Evolutionary conservation across 768 basidiomycete genomes (phyloP).

Genomic region (Russula ochroleuca): DNA sequence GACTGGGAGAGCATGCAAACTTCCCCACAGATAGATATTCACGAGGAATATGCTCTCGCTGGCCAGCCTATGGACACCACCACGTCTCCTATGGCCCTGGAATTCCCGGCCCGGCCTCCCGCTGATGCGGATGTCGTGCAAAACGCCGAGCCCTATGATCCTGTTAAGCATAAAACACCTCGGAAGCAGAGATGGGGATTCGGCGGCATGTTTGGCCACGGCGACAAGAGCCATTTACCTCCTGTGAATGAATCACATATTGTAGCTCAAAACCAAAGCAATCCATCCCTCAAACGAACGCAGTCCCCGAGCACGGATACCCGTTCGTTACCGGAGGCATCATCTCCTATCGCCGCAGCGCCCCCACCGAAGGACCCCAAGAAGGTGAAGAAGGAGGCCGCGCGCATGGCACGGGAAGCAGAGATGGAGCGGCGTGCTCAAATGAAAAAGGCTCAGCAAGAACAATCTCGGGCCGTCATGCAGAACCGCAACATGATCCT

Average conservation of each 20-base stretch:
- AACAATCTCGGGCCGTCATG: slow-evolving; percentile 91
- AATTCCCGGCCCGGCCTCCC: slow-evolving; percentile 45
- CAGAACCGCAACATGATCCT: slow-evolving; percentile 79
- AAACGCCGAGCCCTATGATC: slow-evolving; percentile 38
- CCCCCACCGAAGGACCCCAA: slow-evolving; percentile 55
- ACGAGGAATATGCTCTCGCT: slow-evolving; percentile 39
- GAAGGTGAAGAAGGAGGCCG: slow-evolving; percentile 77
- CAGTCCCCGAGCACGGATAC: slow-evolving; percentile 72
- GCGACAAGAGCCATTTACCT: slow-evolving; percentile 65
- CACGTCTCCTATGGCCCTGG: slow-evolving; percentile 50
- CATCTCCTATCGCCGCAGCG: slow-evolving; percentile 41
- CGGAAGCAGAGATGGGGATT: slow-evolving; percentile 67
- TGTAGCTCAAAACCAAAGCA: slow-evolving; percentile 40
- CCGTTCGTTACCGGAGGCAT: slow-evolving; percentile 54
- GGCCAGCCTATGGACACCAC: slow-evolving; percentile 48
- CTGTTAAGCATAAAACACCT: slow-evolving; percentile 58
- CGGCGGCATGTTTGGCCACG: slow-evolving; percentile 58
- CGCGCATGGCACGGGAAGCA: slow-evolving; percentile 71
- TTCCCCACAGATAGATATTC: slow-evolving; percentile 47
- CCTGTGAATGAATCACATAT: slow-evolving; percentile 70
- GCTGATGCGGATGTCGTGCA: slow-evolving; percentile 39
- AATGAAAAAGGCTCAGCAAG: slow-evolving; percentile 68
- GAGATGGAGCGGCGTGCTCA: slow-evolving; percentile 80
- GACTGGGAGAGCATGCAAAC: slow-evolving; percentile 60
- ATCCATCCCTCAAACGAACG: slow-evolving; percentile 69